phyloP scores from a whole-genome alignment of 2,329 filamentous ascomycete genomes.

The Boeremia lycopersici region DNA sequence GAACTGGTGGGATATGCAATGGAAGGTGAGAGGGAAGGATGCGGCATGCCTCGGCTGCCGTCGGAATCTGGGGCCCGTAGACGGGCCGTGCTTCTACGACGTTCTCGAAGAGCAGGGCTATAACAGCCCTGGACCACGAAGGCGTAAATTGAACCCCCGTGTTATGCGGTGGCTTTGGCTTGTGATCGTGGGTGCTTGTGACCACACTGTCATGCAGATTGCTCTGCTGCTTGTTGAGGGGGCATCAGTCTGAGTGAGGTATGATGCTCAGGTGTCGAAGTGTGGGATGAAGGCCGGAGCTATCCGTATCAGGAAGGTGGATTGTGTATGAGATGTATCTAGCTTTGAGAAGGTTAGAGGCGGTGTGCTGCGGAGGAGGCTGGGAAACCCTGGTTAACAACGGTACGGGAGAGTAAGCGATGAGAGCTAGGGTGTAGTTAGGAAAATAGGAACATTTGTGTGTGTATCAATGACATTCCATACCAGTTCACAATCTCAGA shows the following conservation, averaged over 20 bases:
- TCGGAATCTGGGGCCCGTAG: constrained; percentile 17
- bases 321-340: background rate
- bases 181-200: constrained; percentile 4
- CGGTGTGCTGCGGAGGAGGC: constrained; percentile 14
- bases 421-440: constrained; percentile 3
- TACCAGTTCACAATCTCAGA: constrained; percentile 1
- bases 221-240: constrained; percentile 15
- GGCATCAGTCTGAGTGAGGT: background rate
- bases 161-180: constrained; percentile 3
- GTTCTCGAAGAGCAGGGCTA: constrained; percentile 20
- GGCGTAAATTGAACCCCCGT: constrained; percentile 5
- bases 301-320: constrained; percentile 17
- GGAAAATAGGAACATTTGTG: constrained; percentile 18
- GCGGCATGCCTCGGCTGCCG: constrained; percentile 30
- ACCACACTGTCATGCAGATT: constrained; percentile 8
- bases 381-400: constrained; percentile 17
- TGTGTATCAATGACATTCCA: constrained; percentile 10
- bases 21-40: constrained; percentile 24
- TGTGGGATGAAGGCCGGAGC: constrained; percentile 6
- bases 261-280: background rate
- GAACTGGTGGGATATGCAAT: constrained; percentile 30
- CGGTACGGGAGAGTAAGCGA: constrained; percentile 16
- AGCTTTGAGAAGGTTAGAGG: constrained; percentile 8
- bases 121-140: constrained; percentile 1
- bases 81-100: constrained; percentile 29